These are phyloP conservation scores for Durotheca rogersii DNA, from an alignment of 495 filamentous ascomycete species.

Conservation along the genomic window DNA sequence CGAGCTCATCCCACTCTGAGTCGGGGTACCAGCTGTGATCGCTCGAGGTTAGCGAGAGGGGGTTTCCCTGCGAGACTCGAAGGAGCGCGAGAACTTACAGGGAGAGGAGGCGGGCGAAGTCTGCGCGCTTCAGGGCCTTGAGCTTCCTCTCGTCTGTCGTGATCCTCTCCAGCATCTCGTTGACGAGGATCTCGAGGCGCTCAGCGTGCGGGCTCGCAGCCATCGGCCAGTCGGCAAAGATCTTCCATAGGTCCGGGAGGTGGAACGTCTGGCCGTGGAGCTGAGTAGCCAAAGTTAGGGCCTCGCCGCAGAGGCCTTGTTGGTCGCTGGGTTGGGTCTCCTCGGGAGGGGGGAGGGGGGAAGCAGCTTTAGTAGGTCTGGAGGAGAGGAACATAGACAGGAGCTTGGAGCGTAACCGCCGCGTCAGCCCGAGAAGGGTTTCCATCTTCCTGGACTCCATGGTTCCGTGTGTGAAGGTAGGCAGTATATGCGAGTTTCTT, in stretches of 20 bases:
- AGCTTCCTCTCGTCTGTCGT: constrained; percentile 32
- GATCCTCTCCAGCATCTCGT: constrained; percentile 27
- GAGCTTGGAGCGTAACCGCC: constrained; percentile 13
- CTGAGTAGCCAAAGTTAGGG: constrained; percentile 21
- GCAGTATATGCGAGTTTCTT: too few species aligned
- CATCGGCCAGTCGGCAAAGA: constrained; percentile 28
- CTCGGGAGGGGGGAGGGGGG: neutral
- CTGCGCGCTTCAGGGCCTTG: constrained; percentile 31
- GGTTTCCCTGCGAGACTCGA: too few species aligned
- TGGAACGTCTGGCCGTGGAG: constrained; percentile 26
- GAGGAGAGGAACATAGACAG: constrained; percentile 16
- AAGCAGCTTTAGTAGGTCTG: neutral
- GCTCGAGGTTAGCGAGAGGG: constrained; percentile 8
- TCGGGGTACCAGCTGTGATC: constrained; percentile 33
- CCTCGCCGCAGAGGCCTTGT: constrained; percentile 21
- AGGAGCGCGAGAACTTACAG: too few species aligned
- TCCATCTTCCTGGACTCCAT: constrained; percentile 18
- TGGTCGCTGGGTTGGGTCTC: neutral
- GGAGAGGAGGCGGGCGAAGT: constrained; percentile 33
- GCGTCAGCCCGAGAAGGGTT: constrained; percentile 19
- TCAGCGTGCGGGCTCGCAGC: constrained; percentile 25
- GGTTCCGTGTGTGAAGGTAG: neutral
- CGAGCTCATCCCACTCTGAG: constrained; percentile 34
- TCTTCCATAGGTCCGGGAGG: constrained; percentile 31
- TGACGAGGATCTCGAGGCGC: constrained; percentile 16